Percentiles rank a stretch among this genome's conserved stretches.
phyloP scores from a whole-genome alignment of 2,329 filamentous ascomycete species.

The Alternaria longipes region DNA sequence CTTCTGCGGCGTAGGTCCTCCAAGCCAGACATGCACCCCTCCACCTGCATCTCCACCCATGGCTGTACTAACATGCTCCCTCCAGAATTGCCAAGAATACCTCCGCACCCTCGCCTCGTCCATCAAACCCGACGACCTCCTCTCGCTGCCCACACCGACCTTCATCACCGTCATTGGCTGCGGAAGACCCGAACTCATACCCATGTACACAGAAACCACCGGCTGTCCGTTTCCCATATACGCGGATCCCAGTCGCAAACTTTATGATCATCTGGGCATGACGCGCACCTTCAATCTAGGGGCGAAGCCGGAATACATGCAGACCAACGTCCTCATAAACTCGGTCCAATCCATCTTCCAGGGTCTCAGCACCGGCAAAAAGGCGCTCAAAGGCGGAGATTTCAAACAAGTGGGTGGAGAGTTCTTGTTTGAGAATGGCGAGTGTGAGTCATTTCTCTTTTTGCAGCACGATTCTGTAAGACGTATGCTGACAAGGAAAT shows the following conservation, averaged over 20 bases:
- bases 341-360: constrained; percentile 67
- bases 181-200: constrained; percentile 73
- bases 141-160: constrained; percentile 63
- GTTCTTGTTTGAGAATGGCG: constrained; percentile 78
- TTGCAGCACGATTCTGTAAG: too few species aligned
- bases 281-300: constrained; percentile 69
- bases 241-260: constrained; percentile 72
- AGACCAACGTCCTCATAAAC: constrained; percentile 57
- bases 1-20: constrained; percentile 74
- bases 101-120: constrained; percentile 68
- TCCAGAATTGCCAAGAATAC: constrained; percentile 79
- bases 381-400: constrained; percentile 71
- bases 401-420: constrained; percentile 77
- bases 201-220: constrained; percentile 70
- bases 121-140: constrained; percentile 58
- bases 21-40: background rate
- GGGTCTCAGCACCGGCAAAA: constrained; percentile 66
- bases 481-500: too few species aligned
- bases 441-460: constrained; percentile 49
- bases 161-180: constrained; percentile 77
- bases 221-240: constrained; percentile 78
- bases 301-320: constrained; percentile 71
- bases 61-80: background rate
- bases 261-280: constrained; percentile 77
- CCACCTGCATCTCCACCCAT: too few species aligned